phyloP scores from a whole-genome alignment of 768 basidiomycete species.

The Strobilomyces echinocephalus region DNA sequence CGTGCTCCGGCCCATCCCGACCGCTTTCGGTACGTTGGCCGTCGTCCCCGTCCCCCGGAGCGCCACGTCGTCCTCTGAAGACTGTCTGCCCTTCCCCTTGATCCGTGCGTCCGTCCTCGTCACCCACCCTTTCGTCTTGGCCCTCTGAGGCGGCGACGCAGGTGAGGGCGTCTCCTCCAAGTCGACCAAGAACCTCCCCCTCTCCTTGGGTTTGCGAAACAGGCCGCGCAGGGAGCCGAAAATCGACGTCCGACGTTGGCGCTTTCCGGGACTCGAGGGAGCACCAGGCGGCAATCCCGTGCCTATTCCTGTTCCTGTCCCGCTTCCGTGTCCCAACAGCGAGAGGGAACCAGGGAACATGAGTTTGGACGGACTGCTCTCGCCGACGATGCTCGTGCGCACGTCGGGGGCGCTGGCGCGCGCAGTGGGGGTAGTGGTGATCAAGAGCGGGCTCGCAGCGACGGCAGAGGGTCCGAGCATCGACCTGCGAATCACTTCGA shows the following conservation, averaged over 20 bases:
- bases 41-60: neutral
- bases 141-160: neutral
- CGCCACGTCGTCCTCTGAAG: slow-evolving; percentile 18
- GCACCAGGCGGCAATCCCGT: neutral
- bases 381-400: neutral
- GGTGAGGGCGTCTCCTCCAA: slow-evolving; percentile 15
- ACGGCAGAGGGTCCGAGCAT: neutral
- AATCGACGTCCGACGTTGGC: slow-evolving; percentile 22
- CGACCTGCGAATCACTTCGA: slow-evolving; percentile 14
- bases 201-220: slow-evolving; percentile 22
- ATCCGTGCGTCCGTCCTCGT: slow-evolving; percentile 26
- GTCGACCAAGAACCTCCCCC: neutral
- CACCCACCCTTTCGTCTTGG: slow-evolving; percentile 17
- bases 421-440: neutral
- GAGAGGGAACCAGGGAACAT: neutral
- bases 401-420: neutral
- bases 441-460: neutral
- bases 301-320: neutral
- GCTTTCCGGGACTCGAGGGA: neutral
- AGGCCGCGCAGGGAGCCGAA: slow-evolving; percentile 26
- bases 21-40: neutral
- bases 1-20: neutral
- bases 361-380: neutral
- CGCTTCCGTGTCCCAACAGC: neutral
- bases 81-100: neutral